Evolutionary conservation across 768 basidiomycete species (phyloP).

Genomic region (Boletus reticulatus): DNA sequence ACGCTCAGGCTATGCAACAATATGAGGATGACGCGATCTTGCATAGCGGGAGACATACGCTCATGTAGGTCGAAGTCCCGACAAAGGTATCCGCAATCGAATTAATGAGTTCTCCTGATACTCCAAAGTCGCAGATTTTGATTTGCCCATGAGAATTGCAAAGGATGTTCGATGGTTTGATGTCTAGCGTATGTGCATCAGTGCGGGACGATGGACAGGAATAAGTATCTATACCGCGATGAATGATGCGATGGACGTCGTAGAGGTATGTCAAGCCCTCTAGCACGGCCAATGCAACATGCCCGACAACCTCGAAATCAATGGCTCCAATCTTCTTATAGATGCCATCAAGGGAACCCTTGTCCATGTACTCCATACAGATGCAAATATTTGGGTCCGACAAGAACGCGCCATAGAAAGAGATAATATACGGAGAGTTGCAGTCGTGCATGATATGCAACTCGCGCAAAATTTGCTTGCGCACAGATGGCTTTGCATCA

Average conservation of each 20-base stretch:
- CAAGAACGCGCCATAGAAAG: conserved; percentile 95
- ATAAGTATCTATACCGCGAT: conserved; percentile 72
- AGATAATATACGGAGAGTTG: conserved; percentile 89
- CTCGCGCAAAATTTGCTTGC: conserved; percentile 97
- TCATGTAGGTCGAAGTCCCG: conserved; percentile 99
- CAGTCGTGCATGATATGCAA: conserved; percentile 99
- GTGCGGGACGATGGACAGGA: neutral
- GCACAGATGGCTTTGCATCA: conserved; percentile 92
- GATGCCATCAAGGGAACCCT: conserved; percentile 89
- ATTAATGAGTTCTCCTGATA: conserved; percentile 98
- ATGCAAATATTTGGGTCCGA: conserved; percentile 98
- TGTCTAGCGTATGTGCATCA: conserved; percentile 56
- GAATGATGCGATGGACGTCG: conserved; percentile 96
- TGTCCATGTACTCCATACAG: conserved; percentile 97
- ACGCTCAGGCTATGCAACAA: conserved; percentile 79
- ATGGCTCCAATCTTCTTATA: conserved; percentile 96
- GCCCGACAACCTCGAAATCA: conserved; percentile 87
- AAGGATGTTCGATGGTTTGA: conserved; percentile 98
- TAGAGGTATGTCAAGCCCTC: conserved; percentile 97
- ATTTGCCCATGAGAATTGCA: conserved; percentile 93
- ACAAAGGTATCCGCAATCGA: conserved; percentile 99
- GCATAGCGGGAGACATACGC: conserved; percentile 54
- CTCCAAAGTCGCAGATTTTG: conserved; percentile 99
- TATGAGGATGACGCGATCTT: conserved; percentile 13
- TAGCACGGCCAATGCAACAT: conserved; percentile 92